Evolutionary conservation across 352 stramenopile species (phyloP).

Genomic region (Globisporangium lucens): DNA sequence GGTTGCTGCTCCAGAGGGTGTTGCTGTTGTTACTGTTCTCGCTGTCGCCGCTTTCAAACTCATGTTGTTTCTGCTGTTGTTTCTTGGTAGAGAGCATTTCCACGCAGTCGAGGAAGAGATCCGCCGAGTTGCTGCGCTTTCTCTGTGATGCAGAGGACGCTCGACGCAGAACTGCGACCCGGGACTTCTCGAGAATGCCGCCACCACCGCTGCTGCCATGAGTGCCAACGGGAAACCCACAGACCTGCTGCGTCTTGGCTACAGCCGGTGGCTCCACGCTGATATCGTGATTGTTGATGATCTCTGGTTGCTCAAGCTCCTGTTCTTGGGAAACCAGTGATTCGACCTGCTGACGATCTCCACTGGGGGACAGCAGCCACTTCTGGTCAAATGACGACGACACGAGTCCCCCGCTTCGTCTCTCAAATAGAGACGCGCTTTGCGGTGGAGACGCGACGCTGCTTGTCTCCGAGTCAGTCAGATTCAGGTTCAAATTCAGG

Average conservation of each 20-base stretch:
- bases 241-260: neutral
- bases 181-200: slow-evolving; percentile 34
- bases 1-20: neutral
- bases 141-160: slow-evolving; percentile 21
- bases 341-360: neutral
- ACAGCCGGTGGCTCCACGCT: neutral
- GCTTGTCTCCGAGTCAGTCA: slow-evolving; percentile 26
- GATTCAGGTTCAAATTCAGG: slow-evolving; percentile 20
- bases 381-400: slow-evolving; percentile 7
- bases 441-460: slow-evolving; percentile 8
- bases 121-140: slow-evolving; percentile 67
- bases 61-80: neutral
- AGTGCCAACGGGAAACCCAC: neutral
- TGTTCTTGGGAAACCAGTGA: neutral
- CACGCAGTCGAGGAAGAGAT: slow-evolving; percentile 84
- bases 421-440: neutral
- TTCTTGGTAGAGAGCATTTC: slow-evolving; percentile 54
- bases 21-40: slow-evolving; percentile 1
- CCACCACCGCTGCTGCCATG: too few species aligned
- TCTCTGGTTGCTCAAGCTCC: neutral
- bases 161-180: slow-evolving; percentile 44
- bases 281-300: neutral
- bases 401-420: neutral
- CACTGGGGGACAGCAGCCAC: neutral
- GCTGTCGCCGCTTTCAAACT: neutral